Percentiles rank a stretch among this genome's conserved stretches.
Conservation (phyloP, 169 alveolate genomes). For the Plasmodium inui region DNA sequence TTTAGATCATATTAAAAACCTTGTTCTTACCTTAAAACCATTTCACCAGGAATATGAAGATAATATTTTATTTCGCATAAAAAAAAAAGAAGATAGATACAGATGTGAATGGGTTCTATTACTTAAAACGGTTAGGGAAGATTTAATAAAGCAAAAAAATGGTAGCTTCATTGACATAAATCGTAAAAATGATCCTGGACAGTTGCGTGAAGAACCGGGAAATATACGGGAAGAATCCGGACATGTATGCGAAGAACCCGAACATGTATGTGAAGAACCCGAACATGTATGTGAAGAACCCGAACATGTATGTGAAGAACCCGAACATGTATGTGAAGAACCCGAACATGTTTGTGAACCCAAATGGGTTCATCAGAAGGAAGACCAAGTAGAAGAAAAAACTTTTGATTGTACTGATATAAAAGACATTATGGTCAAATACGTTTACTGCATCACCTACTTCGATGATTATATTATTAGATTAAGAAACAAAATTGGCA, state of each 20-base stretch:
- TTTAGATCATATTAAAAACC: conserved; percentile 34
- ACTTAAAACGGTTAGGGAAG: conserved; percentile 25
- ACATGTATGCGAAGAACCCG: background rate
- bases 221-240: background rate
- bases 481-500: conserved; percentile 25
- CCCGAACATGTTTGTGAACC: background rate
- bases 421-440: conserved; percentile 53
- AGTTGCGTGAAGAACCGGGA: background rate
- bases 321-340: background rate
- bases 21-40: conserved; percentile 53
- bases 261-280: background rate
- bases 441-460: conserved; percentile 22
- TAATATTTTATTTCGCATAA: conserved; percentile 32
- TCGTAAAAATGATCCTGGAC: conserved; percentile 13
- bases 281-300: background rate
- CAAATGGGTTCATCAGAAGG: background rate
- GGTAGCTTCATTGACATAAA: conserved; percentile 7
- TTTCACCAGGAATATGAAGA: conserved; percentile 55
- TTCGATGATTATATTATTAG: conserved; percentile 31
- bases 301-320: background rate
- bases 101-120: conserved; percentile 67
- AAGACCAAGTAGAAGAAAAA: conserved; percentile 40
- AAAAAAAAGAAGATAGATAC: conserved; percentile 47
- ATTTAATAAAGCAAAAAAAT: background rate
- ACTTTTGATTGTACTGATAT: conserved; percentile 35